Percentiles rank a stretch among this genome's conserved stretches.
These are phyloP conservation scores for Raffaelea ambrosiae DNA, from an alignment of 2,329 filamentous ascomycete species.

Conservation along the genomic window DNA sequence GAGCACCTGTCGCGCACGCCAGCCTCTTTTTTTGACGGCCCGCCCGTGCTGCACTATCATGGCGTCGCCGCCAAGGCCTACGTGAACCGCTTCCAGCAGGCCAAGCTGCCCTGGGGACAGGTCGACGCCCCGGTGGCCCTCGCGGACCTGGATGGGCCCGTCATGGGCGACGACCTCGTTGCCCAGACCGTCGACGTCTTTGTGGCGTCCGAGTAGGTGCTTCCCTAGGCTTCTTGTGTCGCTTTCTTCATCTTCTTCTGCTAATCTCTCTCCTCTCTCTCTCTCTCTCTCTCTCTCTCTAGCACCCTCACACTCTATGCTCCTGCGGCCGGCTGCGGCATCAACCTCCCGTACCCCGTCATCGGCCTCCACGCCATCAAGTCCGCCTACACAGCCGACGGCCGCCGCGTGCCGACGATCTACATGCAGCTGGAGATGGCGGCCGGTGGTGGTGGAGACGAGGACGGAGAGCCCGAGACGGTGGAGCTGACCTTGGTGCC, in stretches of 20 bases:
- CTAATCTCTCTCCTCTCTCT: not conserved
- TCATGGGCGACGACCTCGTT: constrained; percentile 22
- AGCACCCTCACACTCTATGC: constrained; percentile 59
- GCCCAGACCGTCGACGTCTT: constrained; percentile 47
- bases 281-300: constrained; percentile 1
- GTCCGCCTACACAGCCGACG: constrained; percentile 33
- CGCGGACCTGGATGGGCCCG: constrained; percentile 17
- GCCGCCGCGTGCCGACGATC: constrained; percentile 36
- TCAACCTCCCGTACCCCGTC: constrained; percentile 64
- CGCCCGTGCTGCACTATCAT: constrained; percentile 62
- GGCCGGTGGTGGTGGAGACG: constrained; percentile 40
- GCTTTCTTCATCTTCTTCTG: not conserved
- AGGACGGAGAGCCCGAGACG: constrained; percentile 55
- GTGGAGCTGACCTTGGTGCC: constrained; percentile 62
- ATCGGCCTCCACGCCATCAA: constrained; percentile 71
- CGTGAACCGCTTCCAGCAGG: constrained; percentile 45
- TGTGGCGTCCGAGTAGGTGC: constrained; percentile 47
- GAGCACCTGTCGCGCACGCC: constrained; percentile 69
- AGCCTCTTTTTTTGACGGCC: constrained; percentile 60
- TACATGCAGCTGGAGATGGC: constrained; percentile 63
- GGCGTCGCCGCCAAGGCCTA: constrained; percentile 48
- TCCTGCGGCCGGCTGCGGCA: constrained; percentile 43
- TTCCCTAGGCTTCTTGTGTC: not conserved
- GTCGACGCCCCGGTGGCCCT: constrained; percentile 23
- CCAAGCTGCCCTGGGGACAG: constrained; percentile 46